These are phyloP conservation scores for Flaveria brownii DNA, from an alignment of 129 eudicot species.

Conservation along the genomic window DNA sequence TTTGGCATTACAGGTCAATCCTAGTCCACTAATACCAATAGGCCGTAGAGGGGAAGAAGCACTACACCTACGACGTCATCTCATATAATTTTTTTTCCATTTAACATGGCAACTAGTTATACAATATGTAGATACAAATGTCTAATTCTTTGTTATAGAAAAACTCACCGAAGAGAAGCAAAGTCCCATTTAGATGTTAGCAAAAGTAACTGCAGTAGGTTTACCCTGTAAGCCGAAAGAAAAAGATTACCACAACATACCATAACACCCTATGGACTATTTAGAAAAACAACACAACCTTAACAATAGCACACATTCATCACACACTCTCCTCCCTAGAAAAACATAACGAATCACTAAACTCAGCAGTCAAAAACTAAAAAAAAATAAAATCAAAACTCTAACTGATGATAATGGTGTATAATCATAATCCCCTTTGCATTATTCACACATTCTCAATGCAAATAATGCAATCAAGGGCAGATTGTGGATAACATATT, in stretches of 20 bases:
- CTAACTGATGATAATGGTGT: background rate
- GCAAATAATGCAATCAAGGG: background rate
- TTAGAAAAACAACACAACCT: background rate
- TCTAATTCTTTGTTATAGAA: background rate
- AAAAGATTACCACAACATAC: constrained; percentile 12
- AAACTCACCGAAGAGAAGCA: constrained; percentile 58
- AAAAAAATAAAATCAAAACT: background rate
- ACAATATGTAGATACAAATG: constrained; percentile 3
- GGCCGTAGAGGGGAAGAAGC: background rate
- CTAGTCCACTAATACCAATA: background rate
- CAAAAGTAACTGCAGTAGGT: constrained; percentile 20
- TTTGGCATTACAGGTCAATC: background rate
- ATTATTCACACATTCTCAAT: background rate
- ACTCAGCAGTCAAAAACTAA: background rate
- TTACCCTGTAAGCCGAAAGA: constrained; percentile 17
- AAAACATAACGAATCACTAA: background rate
- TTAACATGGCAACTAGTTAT: background rate
- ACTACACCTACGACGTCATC: background rate
- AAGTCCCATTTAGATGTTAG: constrained; percentile 47
- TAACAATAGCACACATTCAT: background rate
- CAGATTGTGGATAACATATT: background rate
- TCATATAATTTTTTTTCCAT: background rate
- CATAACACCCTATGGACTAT: background rate
- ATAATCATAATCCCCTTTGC: background rate
- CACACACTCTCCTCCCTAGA: background rate